phyloP scores from a whole-genome alignment of 2,329 filamentous ascomycete genomes.

The Alternaria sp. region DNA sequence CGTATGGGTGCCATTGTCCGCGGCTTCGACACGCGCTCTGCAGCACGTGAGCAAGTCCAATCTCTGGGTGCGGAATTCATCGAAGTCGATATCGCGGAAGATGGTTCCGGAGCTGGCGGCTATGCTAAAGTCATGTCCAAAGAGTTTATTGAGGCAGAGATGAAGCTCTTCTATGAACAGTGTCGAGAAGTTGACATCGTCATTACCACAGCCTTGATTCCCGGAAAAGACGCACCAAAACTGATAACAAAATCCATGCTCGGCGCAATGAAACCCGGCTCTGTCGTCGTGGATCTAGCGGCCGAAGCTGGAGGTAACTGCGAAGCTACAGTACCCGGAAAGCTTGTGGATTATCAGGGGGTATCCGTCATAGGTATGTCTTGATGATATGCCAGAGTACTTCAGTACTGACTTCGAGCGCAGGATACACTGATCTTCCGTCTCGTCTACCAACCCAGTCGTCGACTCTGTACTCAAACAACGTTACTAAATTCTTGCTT shows the following conservation, averaged over 20 bases:
- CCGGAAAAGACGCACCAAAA: slow-evolving; percentile 81
- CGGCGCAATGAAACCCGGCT: slow-evolving; percentile 87
- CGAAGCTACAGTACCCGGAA: slow-evolving; percentile 77
- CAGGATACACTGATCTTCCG: slow-evolving; percentile 82
- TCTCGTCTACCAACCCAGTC: slow-evolving; percentile 88
- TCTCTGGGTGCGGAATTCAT: slow-evolving; percentile 90
- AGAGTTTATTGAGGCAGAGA: slow-evolving; percentile 90
- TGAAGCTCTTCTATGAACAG: slow-evolving; percentile 90
- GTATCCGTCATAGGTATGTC: slow-evolving; percentile 80
- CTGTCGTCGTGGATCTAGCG: slow-evolving; percentile 86
- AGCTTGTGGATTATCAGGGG: slow-evolving; percentile 75
- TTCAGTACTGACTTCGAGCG: slow-evolving; percentile 47
- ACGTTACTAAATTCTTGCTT: slow-evolving; percentile 86
- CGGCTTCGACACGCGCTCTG: slow-evolving; percentile 90
- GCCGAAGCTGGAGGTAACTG: slow-evolving; percentile 90
- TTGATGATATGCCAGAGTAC: rapidly evolving
- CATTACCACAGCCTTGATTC: slow-evolving; percentile 90
- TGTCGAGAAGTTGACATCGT: slow-evolving; percentile 90
- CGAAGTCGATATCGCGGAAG: slow-evolving; percentile 84
- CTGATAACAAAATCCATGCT: slow-evolving; percentile 84
- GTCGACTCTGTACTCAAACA: slow-evolving; percentile 91
- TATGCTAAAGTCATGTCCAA: slow-evolving; percentile 96
- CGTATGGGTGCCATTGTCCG: slow-evolving; percentile 88
- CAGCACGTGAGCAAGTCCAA: slow-evolving; percentile 86
- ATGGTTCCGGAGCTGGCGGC: slow-evolving; percentile 82